Evolutionary conservation across 768 basidiomycete genomes (phyloP).

Genomic region (Psilocybe cubensis): DNA sequence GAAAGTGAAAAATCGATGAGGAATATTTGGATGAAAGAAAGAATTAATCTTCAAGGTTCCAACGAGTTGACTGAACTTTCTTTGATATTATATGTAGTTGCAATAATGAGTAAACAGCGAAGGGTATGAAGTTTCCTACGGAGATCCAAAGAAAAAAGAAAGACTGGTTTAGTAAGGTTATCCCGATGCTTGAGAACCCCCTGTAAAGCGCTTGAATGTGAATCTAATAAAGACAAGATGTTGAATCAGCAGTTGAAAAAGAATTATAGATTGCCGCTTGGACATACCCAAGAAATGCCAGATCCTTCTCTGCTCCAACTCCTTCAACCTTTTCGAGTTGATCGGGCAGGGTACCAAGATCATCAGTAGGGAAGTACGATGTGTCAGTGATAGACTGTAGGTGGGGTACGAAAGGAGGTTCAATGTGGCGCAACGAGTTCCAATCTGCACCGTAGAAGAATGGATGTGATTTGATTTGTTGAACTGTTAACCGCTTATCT

Average conservation of each 20-base stretch:
- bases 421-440: slow-evolving; percentile 88
- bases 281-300: slow-evolving; percentile 67
- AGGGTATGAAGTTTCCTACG: slow-evolving; percentile 7
- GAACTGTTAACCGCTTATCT: slow-evolving; percentile 72
- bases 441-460: slow-evolving; percentile 98
- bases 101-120: slow-evolving; percentile 7
- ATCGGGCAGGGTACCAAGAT: slow-evolving; percentile 72
- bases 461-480: slow-evolving; percentile 89
- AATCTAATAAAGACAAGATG: slow-evolving; percentile 50
- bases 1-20: neutral
- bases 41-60: neutral
- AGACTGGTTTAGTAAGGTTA: slow-evolving; percentile 17
- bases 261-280: neutral
- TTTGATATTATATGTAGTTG: neutral
- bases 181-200: slow-evolving; percentile 35
- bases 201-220: slow-evolving; percentile 80
- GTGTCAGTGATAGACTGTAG: slow-evolving; percentile 93
- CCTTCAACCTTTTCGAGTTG: slow-evolving; percentile 64
- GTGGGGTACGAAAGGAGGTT: slow-evolving; percentile 94
- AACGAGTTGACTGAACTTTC: neutral
- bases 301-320: slow-evolving; percentile 67
- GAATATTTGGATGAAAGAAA: neutral
- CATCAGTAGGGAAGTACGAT: slow-evolving; percentile 96
- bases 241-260: slow-evolving; percentile 11
- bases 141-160: neutral